Evolutionary conservation across 148 eudicot species (phyloP).

Genomic region (Spergularia bocconei): DNA sequence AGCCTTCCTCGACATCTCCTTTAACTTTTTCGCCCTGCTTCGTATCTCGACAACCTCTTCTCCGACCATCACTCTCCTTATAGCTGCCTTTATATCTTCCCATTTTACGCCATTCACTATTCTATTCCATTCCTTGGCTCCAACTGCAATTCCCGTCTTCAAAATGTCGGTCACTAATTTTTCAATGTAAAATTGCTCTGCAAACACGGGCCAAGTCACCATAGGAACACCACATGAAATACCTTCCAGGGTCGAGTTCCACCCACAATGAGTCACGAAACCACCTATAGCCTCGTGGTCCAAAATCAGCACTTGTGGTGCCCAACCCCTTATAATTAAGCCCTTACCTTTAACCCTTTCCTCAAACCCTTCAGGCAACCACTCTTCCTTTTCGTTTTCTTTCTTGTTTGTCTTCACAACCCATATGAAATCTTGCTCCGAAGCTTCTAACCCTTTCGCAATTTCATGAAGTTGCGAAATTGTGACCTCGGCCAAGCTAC

Average conservation of each 20-base stretch:
- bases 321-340: conserved; percentile 37
- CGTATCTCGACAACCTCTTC: conserved; percentile 26
- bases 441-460: conserved; percentile 32
- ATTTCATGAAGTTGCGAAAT: conserved; percentile 28
- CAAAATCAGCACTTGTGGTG: conserved; percentile 38
- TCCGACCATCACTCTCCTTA: conserved; percentile 30
- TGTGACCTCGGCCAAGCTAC: conserved; percentile 23
- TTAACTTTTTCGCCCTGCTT: conserved; percentile 25
- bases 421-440: conserved; percentile 33
- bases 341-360: conserved; percentile 25
- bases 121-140: conserved; percentile 22
- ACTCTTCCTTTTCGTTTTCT: not conserved
- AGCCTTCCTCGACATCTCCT: conserved; percentile 31
- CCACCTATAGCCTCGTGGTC: conserved; percentile 31
- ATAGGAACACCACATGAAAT: conserved; percentile 32
- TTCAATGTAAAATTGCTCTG: conserved; percentile 33
- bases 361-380: conserved; percentile 29
- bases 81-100: conserved; percentile 24
- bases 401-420: conserved; percentile 20
- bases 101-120: conserved; percentile 8
- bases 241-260: conserved; percentile 39
- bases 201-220: conserved; percentile 36
- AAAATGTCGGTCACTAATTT: conserved; percentile 29
- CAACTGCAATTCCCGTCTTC: conserved; percentile 27
- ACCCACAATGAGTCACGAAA: conserved; percentile 41